Evolutionary conservation across 2,329 filamentous ascomycete species (phyloP).

Genomic region (Fusarium caatingaense): DNA sequence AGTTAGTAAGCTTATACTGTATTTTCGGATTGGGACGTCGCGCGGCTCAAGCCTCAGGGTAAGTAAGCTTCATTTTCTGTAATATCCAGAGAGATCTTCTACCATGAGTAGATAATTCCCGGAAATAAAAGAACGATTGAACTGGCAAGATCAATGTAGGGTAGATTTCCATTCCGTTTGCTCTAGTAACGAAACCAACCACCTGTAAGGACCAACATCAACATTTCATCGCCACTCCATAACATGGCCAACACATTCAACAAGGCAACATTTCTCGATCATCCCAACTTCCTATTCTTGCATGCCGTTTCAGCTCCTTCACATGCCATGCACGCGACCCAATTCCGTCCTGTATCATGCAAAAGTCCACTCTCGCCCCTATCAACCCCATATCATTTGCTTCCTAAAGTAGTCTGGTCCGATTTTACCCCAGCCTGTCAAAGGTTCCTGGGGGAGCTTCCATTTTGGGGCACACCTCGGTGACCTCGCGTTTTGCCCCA

Average conservation of each 20-base stretch:
- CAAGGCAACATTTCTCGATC: not conserved
- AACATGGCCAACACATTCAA: not conserved
- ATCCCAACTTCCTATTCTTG: not conserved
- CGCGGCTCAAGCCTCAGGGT: not conserved
- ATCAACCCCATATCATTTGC: conserved; percentile 5
- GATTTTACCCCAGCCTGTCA: conserved; percentile 29
- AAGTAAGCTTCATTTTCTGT: not conserved
- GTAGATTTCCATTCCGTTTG: no score
- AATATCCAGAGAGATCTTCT: no score
- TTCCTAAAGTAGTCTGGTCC: not conserved
- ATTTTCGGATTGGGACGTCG: not conserved
- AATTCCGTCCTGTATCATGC: not conserved
- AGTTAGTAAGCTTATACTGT: not conserved
- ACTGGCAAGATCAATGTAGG: no score
- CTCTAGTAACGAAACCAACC: no score
- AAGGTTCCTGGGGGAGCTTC: conserved; percentile 34
- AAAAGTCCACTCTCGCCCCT: conserved; percentile 1
- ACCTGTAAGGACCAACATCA: not conserved
- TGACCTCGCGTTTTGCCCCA: conserved; percentile 6
- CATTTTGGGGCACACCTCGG: conserved; percentile 20
- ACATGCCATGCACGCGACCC: not conserved
- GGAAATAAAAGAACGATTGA: no score
- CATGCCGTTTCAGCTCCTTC: not conserved
- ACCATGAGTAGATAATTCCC: no score
- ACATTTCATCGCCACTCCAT: not conserved